phyloP scores from a whole-genome alignment of 257 asterid genomes.

The Marsdenia floribunda region DNA sequence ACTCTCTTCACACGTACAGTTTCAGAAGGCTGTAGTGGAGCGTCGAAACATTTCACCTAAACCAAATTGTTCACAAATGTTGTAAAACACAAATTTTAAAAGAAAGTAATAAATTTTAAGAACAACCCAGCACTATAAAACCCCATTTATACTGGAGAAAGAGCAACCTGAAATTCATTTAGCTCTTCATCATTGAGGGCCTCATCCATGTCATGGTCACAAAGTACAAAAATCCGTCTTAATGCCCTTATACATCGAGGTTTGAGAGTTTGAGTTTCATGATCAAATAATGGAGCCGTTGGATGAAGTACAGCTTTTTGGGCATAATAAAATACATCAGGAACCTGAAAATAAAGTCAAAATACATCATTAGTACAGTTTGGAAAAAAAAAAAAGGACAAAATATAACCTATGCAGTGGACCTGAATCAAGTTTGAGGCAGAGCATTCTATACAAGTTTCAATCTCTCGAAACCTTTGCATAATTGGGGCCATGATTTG shows the following conservation, averaged over 20 bases:
- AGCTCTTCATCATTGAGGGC: slow-evolving; percentile 84
- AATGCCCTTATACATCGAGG: slow-evolving; percentile 87
- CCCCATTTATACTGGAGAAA: slow-evolving; percentile 8
- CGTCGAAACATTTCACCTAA: slow-evolving; percentile 86
- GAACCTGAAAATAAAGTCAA: slow-evolving; percentile 46
- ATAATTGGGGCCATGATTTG: slow-evolving; percentile 73
- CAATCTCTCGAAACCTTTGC: slow-evolving; percentile 94
- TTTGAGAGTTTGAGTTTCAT: slow-evolving; percentile 71
- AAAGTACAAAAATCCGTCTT: slow-evolving; percentile 77
- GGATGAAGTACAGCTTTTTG: slow-evolving; percentile 99
- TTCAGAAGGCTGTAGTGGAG: slow-evolving; percentile 89
- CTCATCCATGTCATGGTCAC: slow-evolving; percentile 93
- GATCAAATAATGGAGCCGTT: slow-evolving; percentile 89
- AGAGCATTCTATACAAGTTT: slow-evolving; percentile 92
- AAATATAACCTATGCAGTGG: slow-evolving; percentile 18
- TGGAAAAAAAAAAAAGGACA: neutral
- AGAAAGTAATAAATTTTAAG: neutral
- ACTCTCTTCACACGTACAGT: slow-evolving; percentile 81
- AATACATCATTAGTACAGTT: slow-evolving; percentile 14
- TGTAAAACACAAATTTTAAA: neutral
- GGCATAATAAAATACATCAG: slow-evolving; percentile 87
- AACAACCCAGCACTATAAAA: slow-evolving; percentile 12
- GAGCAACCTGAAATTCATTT: slow-evolving; percentile 83
- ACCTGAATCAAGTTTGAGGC: slow-evolving; percentile 90
- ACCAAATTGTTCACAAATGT: slow-evolving; percentile 14